Percentiles rank a stretch among this genome's conserved stretches.
phyloP scores from a whole-genome alignment of 495 filamentous ascomycete genomes.

The Beverwykella pulmonaria region DNA sequence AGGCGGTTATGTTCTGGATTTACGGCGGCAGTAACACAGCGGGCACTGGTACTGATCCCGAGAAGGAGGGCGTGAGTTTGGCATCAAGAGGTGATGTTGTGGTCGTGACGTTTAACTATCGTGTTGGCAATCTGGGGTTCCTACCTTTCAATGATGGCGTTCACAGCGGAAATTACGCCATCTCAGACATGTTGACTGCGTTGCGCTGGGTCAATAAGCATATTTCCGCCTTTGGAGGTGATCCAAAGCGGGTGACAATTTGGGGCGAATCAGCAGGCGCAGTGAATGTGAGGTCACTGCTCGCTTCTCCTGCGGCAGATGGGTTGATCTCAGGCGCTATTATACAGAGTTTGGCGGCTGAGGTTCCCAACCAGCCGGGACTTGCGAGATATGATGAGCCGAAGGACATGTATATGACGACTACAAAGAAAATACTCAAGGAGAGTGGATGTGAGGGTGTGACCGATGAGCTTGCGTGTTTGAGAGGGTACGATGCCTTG shows the following conservation, averaged over 20 bases:
- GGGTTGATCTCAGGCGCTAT: slow-evolving; percentile 32
- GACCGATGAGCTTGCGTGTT: slow-evolving; percentile 28
- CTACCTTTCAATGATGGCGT: slow-evolving; percentile 34
- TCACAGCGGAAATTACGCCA: slow-evolving; percentile 38
- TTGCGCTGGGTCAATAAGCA: slow-evolving; percentile 38
- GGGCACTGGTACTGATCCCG: slow-evolving; percentile 46
- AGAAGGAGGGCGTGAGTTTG: slow-evolving; percentile 50
- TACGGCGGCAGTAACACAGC: slow-evolving; percentile 47
- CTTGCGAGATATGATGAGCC: slow-evolving; percentile 12
- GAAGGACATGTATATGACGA: slow-evolving; percentile 14
- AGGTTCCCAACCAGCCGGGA: not conserved
- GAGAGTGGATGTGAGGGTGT: slow-evolving; percentile 34
- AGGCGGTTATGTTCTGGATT: slow-evolving; percentile 48
- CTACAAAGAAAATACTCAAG: slow-evolving; percentile 26
- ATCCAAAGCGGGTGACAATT: slow-evolving; percentile 36
- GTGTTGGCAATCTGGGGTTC: slow-evolving; percentile 35
- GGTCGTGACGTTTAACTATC: slow-evolving; percentile 42
- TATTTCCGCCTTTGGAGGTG: slow-evolving; percentile 38
- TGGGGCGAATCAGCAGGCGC: slow-evolving; percentile 54
- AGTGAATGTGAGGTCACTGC: slow-evolving; percentile 35
- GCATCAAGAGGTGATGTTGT: slow-evolving; percentile 54
- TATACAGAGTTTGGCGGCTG: slow-evolving; percentile 26
- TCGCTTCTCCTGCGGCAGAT: slow-evolving; percentile 28
- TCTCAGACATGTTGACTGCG: slow-evolving; percentile 33
- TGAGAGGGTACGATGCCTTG: slow-evolving; percentile 29